Conservation (phyloP, 139 green algal species). For the Edaphochlamys debaryana region DNA sequence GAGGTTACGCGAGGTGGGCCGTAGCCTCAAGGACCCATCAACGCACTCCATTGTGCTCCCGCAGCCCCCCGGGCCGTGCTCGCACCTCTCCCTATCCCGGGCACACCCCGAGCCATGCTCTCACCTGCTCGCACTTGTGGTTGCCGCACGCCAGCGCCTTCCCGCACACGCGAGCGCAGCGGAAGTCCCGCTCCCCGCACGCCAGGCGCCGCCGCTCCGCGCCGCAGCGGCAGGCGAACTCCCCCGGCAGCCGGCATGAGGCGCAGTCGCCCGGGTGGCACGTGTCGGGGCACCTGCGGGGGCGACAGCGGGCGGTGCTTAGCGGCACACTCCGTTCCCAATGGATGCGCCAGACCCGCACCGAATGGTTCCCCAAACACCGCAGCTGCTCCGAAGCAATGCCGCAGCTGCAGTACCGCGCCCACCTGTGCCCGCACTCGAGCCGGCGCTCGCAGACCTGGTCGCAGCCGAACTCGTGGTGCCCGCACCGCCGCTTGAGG, state of each 20-base stretch:
- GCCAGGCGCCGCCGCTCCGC: slow-evolving; percentile 44
- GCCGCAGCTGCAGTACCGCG: neutral
- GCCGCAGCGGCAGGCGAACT: slow-evolving; percentile 63
- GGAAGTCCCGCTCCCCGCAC: slow-evolving; percentile 64
- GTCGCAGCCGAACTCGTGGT: slow-evolving; percentile 68
- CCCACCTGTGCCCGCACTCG: slow-evolving; percentile 51
- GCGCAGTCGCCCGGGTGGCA: slow-evolving; percentile 32
- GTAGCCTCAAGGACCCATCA: no score
- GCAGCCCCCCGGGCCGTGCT: no score
- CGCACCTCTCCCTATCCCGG: no score
- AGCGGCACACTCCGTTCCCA: no score
- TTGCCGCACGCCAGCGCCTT: slow-evolving; percentile 67
- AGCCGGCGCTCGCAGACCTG: slow-evolving; percentile 36
- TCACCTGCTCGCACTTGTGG: slow-evolving; percentile 70
- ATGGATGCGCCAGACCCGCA: no score
- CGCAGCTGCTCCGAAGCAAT: no score
- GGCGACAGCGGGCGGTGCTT: no score
- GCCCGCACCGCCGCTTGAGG: slow-evolving; percentile 68
- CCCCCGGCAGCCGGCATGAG: slow-evolving; percentile 8
- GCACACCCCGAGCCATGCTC: no score
- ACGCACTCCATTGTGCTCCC: no score
- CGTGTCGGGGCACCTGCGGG: slow-evolving; percentile 36
- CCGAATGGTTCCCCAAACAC: no score
- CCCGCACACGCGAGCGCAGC: slow-evolving; percentile 69
- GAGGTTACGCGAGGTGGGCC: no score